phyloP scores from a whole-genome alignment of 805 yeast genomes.

The Torulaspora gathmanii region DNA sequence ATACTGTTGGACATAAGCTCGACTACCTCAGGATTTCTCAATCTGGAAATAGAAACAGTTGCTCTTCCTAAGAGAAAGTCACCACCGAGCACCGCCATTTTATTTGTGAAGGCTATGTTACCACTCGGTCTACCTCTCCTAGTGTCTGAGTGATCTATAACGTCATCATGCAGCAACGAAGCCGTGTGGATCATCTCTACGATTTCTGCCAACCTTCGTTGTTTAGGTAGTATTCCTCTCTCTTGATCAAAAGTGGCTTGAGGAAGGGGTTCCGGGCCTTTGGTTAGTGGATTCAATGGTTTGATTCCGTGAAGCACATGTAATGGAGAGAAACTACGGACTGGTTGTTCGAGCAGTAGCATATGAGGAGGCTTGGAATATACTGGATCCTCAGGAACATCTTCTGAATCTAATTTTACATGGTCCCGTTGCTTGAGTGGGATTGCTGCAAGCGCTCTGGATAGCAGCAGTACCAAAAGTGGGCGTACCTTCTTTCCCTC shows the following conservation, averaged over 20 bases:
- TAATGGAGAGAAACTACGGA: constrained; percentile 61
- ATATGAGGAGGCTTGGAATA: constrained; percentile 55
- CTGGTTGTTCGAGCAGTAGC: constrained; percentile 54
- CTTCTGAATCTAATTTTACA: constrained; percentile 54
- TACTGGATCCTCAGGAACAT: constrained; percentile 62
- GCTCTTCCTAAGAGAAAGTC: constrained; percentile 95
- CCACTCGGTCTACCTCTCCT: constrained; percentile 90
- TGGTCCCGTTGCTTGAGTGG: constrained; percentile 66
- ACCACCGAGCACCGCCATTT: constrained; percentile 96
- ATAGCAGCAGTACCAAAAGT: constrained; percentile 72
- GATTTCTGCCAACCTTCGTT: constrained; percentile 91
- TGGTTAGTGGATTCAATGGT: constrained; percentile 84
- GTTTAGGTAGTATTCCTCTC: constrained; percentile 86
- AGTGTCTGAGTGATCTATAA: constrained; percentile 82
- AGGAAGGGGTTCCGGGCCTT: constrained; percentile 71
- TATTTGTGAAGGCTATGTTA: constrained; percentile 88
- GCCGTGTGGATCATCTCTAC: constrained; percentile 99
- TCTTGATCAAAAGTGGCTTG: constrained; percentile 43
- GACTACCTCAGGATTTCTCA: constrained; percentile 95
- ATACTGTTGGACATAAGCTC: constrained; percentile 93
- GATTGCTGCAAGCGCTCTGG: constrained; percentile 73
- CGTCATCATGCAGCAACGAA: constrained; percentile 91
- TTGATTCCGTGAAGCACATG: constrained; percentile 83
- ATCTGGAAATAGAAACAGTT: constrained; percentile 87
- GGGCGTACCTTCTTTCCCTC: constrained; percentile 97